phyloP scores from a whole-genome alignment of 1,284 basidiomycete genomes.

The Lentinula novae-zelandiae region DNA sequence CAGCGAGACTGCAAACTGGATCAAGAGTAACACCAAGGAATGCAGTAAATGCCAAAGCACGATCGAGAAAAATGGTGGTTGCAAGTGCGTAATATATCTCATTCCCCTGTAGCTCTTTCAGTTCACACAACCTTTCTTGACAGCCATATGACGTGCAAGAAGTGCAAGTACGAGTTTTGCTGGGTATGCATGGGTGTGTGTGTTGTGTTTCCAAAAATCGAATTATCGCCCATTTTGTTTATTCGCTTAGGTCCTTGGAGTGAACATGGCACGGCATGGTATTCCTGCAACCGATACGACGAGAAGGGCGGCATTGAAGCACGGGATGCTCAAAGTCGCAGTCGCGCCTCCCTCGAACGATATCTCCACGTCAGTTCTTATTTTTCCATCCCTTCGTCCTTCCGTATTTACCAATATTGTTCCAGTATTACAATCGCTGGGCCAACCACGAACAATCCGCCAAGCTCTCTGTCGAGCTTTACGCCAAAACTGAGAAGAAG shows the following conservation, averaged over 20 bases:
- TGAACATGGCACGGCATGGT: slow-evolving; percentile 98
- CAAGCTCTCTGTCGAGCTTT: slow-evolving; percentile 90
- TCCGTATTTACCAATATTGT: slow-evolving; percentile 2
- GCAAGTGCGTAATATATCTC: slow-evolving; percentile 71
- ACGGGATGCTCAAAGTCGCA: slow-evolving; percentile 85
- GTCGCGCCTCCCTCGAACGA: slow-evolving; percentile 86
- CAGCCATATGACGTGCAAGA: slow-evolving; percentile 99
- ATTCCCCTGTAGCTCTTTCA: slow-evolving; percentile 6
- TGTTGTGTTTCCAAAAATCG: neutral
- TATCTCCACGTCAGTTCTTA: slow-evolving; percentile 86
- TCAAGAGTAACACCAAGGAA: slow-evolving; percentile 99
- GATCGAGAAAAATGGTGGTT: slow-evolving; percentile 99
- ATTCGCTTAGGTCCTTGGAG: slow-evolving; percentile 79
- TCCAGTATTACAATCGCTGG: slow-evolving; percentile 95
- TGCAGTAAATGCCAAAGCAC: slow-evolving; percentile 94
- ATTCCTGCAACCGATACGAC: slow-evolving; percentile 97
- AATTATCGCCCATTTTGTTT: slow-evolving; percentile 22
- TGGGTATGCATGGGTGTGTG: slow-evolving; percentile 75
- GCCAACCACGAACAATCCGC: slow-evolving; percentile 99
- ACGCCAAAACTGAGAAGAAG: slow-evolving; percentile 97
- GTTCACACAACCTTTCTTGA: slow-evolving; percentile 8
- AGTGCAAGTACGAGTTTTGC: slow-evolving; percentile 90
- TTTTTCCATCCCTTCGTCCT: neutral
- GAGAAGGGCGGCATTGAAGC: slow-evolving; percentile 89
- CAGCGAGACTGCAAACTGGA: slow-evolving; percentile 98